Conservation (phyloP, 2,329 filamentous ascomycete species). For the Nemania diffusa region DNA sequence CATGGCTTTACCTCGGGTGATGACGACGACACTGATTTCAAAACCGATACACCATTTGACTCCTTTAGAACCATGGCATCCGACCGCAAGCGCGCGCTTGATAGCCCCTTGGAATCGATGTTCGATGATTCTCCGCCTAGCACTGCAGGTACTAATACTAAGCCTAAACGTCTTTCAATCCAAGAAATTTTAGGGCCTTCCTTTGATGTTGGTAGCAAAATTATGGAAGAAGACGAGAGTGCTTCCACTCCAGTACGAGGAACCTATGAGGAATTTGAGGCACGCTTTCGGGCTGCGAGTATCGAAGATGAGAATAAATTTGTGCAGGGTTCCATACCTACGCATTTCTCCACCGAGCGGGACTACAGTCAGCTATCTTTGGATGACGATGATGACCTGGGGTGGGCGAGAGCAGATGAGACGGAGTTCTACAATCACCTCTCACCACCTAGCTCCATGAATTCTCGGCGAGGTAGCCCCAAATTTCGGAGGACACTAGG, state of each 20-base stretch:
- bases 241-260: slow-evolving; percentile 62
- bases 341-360: slow-evolving; percentile 51
- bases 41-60: slow-evolving; percentile 80
- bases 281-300: slow-evolving; percentile 41
- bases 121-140: slow-evolving; percentile 81
- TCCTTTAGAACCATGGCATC: slow-evolving; percentile 78
- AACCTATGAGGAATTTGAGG: slow-evolving; percentile 48
- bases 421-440: slow-evolving; percentile 65
- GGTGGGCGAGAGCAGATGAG: slow-evolving; percentile 69
- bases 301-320: slow-evolving; percentile 41
- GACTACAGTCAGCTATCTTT: slow-evolving; percentile 65
- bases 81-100: slow-evolving; percentile 71
- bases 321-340: slow-evolving; percentile 41
- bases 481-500: slow-evolving; percentile 65
- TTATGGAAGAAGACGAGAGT: slow-evolving; percentile 71
- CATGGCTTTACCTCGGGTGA: slow-evolving; percentile 74
- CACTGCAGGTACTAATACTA: slow-evolving; percentile 61
- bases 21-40: slow-evolving; percentile 71
- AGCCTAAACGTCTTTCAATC: slow-evolving; percentile 66
- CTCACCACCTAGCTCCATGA: slow-evolving; percentile 68
- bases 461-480: slow-evolving; percentile 63
- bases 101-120: slow-evolving; percentile 80
- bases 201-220: slow-evolving; percentile 66
- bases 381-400: slow-evolving; percentile 71
- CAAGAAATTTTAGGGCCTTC: slow-evolving; percentile 67